These are phyloP conservation scores for Chlamydomonas sphaeroides DNA, from an alignment of 139 green algal genomes.

Conservation along the genomic window DNA sequence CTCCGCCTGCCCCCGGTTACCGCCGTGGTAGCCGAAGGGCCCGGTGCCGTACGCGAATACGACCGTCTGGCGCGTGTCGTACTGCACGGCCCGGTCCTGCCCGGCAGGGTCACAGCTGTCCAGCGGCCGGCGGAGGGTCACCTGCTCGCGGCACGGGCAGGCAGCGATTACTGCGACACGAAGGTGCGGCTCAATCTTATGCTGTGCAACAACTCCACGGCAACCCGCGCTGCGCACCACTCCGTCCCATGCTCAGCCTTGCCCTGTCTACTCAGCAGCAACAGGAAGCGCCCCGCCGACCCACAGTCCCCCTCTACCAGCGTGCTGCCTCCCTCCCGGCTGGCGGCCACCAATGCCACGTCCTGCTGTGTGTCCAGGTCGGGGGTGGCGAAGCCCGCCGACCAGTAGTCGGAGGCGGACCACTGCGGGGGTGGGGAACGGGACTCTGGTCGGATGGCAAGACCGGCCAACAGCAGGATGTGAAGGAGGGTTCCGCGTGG, in stretches of 20 bases:
- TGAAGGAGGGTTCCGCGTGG: no score
- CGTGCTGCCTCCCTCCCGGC: not conserved
- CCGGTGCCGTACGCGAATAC: slow-evolving; percentile 8
- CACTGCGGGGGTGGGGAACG: no score
- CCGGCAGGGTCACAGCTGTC: not conserved
- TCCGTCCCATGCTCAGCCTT: no score
- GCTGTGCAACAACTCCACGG: not conserved
- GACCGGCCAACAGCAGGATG: no score
- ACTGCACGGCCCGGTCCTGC: slow-evolving; percentile 5
- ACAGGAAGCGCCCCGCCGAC: no score
- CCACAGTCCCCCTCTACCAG: not conserved
- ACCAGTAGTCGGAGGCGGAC: slow-evolving; percentile 2
- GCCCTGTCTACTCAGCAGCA: no score
- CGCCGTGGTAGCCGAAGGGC: slow-evolving; percentile 10
- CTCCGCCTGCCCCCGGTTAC: no score
- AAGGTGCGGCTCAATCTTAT: not conserved
- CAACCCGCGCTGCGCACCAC: not conserved
- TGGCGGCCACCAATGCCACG: no score
- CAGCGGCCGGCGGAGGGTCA: not conserved
- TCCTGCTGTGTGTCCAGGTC: not conserved
- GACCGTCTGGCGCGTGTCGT: slow-evolving; percentile 35
- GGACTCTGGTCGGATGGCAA: no score
- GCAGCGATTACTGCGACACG: not conserved
- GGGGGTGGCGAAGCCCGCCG: not conserved
- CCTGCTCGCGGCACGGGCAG: no score